These are phyloP conservation scores for Glycyrrhiza uralensis DNA, from an alignment of 306 rosid genomes.

Conservation along the genomic window DNA sequence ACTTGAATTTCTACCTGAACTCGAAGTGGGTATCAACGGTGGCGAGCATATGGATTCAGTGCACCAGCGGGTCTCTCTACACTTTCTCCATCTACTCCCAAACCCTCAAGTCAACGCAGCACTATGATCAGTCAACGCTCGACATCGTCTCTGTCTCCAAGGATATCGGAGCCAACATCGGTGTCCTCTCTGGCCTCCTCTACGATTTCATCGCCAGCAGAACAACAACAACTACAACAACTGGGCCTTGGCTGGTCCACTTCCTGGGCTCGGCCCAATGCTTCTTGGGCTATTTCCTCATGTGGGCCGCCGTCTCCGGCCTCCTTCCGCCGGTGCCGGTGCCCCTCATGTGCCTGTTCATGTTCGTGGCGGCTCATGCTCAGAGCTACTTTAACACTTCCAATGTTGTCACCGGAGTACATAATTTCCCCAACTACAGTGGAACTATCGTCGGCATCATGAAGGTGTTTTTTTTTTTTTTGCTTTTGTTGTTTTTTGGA, in stretches of 20 bases:
- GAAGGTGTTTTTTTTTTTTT: conserved; percentile 44
- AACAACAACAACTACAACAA: not conserved
- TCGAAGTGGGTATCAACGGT: conserved; percentile 67
- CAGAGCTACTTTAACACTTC: conserved; percentile 79
- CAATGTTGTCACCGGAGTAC: conserved; percentile 66
- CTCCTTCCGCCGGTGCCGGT: conserved; percentile 51
- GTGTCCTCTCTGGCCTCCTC: conserved; percentile 60
- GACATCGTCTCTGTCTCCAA: conserved; percentile 76
- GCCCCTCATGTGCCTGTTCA: conserved; percentile 59
- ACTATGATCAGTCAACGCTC: conserved; percentile 83
- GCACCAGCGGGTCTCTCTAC: conserved; percentile 70
- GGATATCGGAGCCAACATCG: conserved; percentile 75
- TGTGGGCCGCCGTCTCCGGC: conserved; percentile 80
- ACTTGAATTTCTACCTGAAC: not conserved
- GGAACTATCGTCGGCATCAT: conserved; percentile 85
- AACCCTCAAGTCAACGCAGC: conserved; percentile 61
- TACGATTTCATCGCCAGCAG: conserved; percentile 31
- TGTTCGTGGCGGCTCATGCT: conserved; percentile 48
- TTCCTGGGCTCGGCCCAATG: conserved; percentile 57
- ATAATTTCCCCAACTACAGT: conserved; percentile 48
- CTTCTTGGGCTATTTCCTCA: conserved; percentile 66
- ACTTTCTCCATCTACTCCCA: conserved; percentile 81
- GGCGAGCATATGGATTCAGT: conserved; percentile 82
- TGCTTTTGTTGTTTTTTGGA: not conserved
- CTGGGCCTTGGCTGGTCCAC: conserved; percentile 68